Percentiles rank a stretch among this genome's conserved stretches.
phyloP scores from a whole-genome alignment of 371 early-diverging fungal genomes.

The Rhizopus microsporus region DNA sequence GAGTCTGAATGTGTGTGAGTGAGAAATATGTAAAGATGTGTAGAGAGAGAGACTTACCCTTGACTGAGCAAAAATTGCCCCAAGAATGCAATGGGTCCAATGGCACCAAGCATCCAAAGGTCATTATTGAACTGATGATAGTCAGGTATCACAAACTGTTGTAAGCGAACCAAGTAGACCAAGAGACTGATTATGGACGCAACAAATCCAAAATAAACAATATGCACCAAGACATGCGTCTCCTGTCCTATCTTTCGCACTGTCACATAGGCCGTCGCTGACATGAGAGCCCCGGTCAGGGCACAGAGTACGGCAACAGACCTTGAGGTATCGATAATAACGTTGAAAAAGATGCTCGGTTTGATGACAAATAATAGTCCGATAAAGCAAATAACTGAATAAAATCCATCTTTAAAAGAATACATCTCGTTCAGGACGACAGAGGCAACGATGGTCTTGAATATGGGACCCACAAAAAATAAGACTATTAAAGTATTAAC shows the following conservation, averaged over 20 bases:
- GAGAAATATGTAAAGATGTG: constrained; percentile 2
- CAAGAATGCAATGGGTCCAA: constrained; percentile 66
- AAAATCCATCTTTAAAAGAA: constrained; percentile 53
- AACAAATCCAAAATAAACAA: constrained; percentile 74
- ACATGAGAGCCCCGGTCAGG: constrained; percentile 57
- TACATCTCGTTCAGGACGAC: constrained; percentile 62
- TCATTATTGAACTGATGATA: constrained; percentile 8
- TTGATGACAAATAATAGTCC: constrained; percentile 68
- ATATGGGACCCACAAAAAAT: constrained; percentile 76
- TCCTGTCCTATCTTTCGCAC: constrained; percentile 69
- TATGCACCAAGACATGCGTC: constrained; percentile 70
- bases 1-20: constrained; percentile 31
- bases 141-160: constrained; percentile 11
- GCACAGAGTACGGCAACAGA: constrained; percentile 43
- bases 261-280: constrained; percentile 67
- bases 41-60: constrained; percentile 37
- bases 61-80: constrained; percentile 73
- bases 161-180: constrained; percentile 17
- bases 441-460: constrained; percentile 69
- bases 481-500: constrained; percentile 39
- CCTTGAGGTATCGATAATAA: constrained; percentile 12
- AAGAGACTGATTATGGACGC: constrained; percentile 45
- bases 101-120: constrained; percentile 27
- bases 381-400: constrained; percentile 54
- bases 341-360: constrained; percentile 58